Conservation (phyloP, 345 rosid species). For the Brassica juncea region DNA sequence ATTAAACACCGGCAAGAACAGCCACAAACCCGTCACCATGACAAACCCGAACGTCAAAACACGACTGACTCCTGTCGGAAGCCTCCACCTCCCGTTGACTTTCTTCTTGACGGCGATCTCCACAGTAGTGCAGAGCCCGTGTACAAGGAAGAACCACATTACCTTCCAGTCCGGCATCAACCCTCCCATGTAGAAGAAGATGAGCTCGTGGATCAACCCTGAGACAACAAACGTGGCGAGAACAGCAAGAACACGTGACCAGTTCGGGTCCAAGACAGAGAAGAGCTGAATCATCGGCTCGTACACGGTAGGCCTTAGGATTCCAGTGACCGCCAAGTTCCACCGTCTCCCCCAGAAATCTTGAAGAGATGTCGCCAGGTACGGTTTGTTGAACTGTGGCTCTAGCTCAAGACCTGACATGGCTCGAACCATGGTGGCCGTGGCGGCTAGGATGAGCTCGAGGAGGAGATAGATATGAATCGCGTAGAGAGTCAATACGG, state of each 20-base stretch:
- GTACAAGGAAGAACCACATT: slow-evolving; percentile 54
- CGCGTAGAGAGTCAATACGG: slow-evolving; percentile 41
- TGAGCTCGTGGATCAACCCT: slow-evolving; percentile 63
- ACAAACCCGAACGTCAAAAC: slow-evolving; percentile 48
- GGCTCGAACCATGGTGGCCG: slow-evolving; percentile 46
- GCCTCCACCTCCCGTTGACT: slow-evolving; percentile 16
- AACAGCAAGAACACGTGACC: slow-evolving; percentile 49
- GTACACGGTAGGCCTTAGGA: slow-evolving; percentile 62
- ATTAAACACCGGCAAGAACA: slow-evolving; percentile 48
- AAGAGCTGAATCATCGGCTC: slow-evolving; percentile 39
- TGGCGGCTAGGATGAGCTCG: slow-evolving; percentile 46
- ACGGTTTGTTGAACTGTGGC: slow-evolving; percentile 61
- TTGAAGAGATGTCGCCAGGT: slow-evolving; percentile 64
- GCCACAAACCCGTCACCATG: slow-evolving; percentile 43
- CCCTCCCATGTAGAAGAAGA: slow-evolving; percentile 60
- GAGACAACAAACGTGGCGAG: slow-evolving; percentile 53
- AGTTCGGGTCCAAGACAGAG: slow-evolving; percentile 34
- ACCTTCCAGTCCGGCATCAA: slow-evolving; percentile 53
- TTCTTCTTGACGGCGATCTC: slow-evolving; percentile 50
- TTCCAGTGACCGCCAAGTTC: slow-evolving; percentile 62
- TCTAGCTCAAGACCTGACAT: slow-evolving; percentile 43
- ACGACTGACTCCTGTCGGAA: slow-evolving; percentile 36
- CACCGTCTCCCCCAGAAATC: slow-evolving; percentile 81
- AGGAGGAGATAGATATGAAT: slow-evolving; percentile 48
- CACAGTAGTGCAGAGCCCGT: slow-evolving; percentile 45